These are phyloP conservation scores for Neofusicoccum cordaticola DNA, from an alignment of 2,329 filamentous ascomycete genomes.

Conservation along the genomic window DNA sequence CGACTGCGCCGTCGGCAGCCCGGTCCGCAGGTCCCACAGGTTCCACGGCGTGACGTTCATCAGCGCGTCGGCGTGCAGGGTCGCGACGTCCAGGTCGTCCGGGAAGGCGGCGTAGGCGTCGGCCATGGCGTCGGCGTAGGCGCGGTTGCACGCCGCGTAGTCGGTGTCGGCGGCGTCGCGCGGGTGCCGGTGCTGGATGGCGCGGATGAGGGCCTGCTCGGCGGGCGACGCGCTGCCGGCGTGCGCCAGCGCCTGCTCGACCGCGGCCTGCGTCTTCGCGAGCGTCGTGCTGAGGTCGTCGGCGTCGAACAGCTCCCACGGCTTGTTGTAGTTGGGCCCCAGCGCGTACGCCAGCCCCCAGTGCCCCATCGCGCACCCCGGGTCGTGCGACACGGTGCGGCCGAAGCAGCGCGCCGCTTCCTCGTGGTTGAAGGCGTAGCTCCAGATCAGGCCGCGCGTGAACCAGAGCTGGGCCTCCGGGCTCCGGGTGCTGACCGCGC, in stretches of 20 bases:
- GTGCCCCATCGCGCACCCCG: slow-evolving; percentile 59
- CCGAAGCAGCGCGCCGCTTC: slow-evolving; percentile 66
- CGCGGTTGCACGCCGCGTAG: slow-evolving; percentile 54
- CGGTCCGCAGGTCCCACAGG: slow-evolving; percentile 61
- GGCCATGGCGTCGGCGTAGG: slow-evolving; percentile 62
- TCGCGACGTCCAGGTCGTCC: slow-evolving; percentile 61
- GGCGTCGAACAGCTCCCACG: slow-evolving; percentile 68
- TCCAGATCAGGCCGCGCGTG: slow-evolving; percentile 69
- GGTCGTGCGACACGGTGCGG: slow-evolving; percentile 55
- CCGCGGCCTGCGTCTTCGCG: slow-evolving; percentile 47
- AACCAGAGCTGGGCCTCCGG: slow-evolving; percentile 64
- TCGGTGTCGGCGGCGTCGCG: slow-evolving; percentile 43
- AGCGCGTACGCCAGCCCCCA: slow-evolving; percentile 70
- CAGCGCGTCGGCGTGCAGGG: slow-evolving; percentile 62
- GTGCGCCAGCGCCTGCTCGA: slow-evolving; percentile 43
- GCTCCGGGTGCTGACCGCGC: slow-evolving; percentile 54
- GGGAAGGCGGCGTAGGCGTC: slow-evolving; percentile 52
- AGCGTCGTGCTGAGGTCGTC: slow-evolving; percentile 56
- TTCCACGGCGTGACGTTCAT: slow-evolving; percentile 67
- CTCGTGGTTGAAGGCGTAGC: slow-evolving; percentile 73
- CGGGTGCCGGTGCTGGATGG: slow-evolving; percentile 63
- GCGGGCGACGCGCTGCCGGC: slow-evolving; percentile 43
- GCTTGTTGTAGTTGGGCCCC: slow-evolving; percentile 78
- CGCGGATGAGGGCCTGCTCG: slow-evolving; percentile 63
- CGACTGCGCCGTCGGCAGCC: slow-evolving; percentile 54